A percentile compares a stretch with the other conserved stretches of the same genome.
phyloP scores from a whole-genome alignment of 116 monocot species.

The Posidonia oceanica region DNA sequence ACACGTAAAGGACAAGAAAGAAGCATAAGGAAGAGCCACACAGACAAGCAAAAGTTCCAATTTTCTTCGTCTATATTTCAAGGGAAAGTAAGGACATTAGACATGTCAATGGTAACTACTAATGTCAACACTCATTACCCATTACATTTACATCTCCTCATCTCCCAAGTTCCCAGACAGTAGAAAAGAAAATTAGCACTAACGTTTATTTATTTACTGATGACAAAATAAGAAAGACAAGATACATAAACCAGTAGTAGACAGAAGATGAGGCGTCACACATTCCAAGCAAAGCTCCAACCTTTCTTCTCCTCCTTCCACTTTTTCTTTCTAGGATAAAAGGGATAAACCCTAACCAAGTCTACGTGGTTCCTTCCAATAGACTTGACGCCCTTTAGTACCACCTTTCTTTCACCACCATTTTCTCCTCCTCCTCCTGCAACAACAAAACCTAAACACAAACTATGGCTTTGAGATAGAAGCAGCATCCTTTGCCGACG shows the following conservation, averaged over 20 bases:
- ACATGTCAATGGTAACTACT: too few relatives aligned
- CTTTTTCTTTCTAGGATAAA: neutral
- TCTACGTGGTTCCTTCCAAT: neutral
- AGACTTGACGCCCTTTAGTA: neutral
- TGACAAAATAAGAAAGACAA: too few relatives aligned
- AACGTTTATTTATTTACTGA: too few relatives aligned
- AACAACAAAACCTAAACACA: neutral
- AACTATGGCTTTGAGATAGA: constrained; percentile 36
- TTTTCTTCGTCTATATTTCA: neutral
- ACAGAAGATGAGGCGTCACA: too few relatives aligned
- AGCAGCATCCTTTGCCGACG: constrained; percentile 32
- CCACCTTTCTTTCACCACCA: neutral
- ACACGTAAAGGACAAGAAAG: too few relatives aligned
- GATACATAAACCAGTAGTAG: too few relatives aligned
- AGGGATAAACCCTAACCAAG: neutral
- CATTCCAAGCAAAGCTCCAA: too few relatives aligned
- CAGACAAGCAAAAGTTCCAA: neutral
- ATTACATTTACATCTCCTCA: too few relatives aligned
- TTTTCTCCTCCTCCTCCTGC: neutral
- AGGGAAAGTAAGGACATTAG: neutral
- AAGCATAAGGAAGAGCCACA: neutral
- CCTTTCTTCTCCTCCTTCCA: too few relatives aligned
- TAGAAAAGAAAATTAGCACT: too few relatives aligned
- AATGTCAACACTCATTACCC: too few relatives aligned
- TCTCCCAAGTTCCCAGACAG: too few relatives aligned